Evolutionary conservation across 2,329 filamentous ascomycete species (phyloP).

Genomic region (Tricladium varicosporioides): DNA sequence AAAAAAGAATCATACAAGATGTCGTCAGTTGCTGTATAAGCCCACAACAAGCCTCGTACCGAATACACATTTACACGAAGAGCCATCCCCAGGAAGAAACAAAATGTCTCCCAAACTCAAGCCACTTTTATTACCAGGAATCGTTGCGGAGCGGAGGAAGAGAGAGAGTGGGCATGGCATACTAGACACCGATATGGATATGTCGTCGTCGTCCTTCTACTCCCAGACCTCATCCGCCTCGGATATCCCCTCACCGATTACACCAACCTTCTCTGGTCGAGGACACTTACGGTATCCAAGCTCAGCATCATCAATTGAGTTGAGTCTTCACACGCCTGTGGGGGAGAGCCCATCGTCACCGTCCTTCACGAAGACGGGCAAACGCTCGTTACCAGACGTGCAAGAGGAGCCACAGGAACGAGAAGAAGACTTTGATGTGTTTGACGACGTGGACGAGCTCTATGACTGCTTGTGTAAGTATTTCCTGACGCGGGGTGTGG

Average conservation of each 20-base stretch:
- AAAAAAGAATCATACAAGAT: slow-evolving; percentile 22
- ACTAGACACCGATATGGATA: slow-evolving; percentile 31
- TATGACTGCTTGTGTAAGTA: slow-evolving; percentile 75
- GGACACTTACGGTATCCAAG: slow-evolving; percentile 67
- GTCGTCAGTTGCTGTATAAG: slow-evolving; percentile 24
- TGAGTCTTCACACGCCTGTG: slow-evolving; percentile 46
- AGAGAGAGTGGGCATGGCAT: slow-evolving; percentile 33
- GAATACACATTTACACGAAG: slow-evolving; percentile 2
- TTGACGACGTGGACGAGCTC: slow-evolving; percentile 48
- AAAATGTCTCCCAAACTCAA: slow-evolving; percentile 44
- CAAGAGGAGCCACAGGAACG: slow-evolving; percentile 77
- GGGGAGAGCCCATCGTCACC: slow-evolving; percentile 59
- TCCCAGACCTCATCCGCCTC: slow-evolving; percentile 53
- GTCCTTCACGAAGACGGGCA: slow-evolving; percentile 54
- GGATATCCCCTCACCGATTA: slow-evolving; percentile 67
- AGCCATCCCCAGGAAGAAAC: slow-evolving; percentile 5
- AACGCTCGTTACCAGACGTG: slow-evolving; percentile 74
- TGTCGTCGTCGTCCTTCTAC: slow-evolving; percentile 28
- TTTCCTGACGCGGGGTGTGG: slow-evolving; percentile 2
- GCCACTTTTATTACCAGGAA: slow-evolving; percentile 52
- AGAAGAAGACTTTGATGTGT: slow-evolving; percentile 56
- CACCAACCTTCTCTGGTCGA: slow-evolving; percentile 63
- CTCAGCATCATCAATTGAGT: slow-evolving; percentile 75
- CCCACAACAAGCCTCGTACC: slow-evolving; percentile 16
- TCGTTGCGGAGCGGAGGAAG: slow-evolving; percentile 50